phyloP scores from a whole-genome alignment of 1,284 basidiomycete species.

The Tilletiopsis washingtonensis region DNA sequence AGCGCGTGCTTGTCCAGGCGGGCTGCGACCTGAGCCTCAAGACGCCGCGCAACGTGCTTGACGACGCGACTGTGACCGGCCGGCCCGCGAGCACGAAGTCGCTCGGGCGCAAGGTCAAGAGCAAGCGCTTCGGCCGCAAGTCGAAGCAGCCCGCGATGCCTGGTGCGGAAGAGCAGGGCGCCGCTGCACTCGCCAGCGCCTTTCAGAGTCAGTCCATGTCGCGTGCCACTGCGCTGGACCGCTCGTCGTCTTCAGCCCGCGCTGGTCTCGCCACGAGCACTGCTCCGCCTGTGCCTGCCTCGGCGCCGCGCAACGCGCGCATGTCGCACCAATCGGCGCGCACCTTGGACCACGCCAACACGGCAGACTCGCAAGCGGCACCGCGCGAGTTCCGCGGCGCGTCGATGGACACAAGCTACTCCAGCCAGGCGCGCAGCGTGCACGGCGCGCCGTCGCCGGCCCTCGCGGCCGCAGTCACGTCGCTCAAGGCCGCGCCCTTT shows the following conservation, averaged over 20 bases:
- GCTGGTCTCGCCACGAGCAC: neutral
- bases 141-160: neutral
- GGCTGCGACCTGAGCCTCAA: slow-evolving; percentile 34
- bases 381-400: too few species aligned
- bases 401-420: too few species aligned
- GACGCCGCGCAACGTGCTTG: slow-evolving; percentile 16
- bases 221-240: too few species aligned
- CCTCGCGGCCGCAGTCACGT: too few species aligned
- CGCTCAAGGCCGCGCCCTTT: neutral
- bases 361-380: too few species aligned
- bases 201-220: neutral
- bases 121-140: neutral
- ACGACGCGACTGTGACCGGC: neutral
- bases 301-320: too few species aligned
- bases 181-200: neutral
- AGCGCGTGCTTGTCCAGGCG: slow-evolving; percentile 31
- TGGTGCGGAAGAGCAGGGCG: neutral
- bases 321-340: too few species aligned
- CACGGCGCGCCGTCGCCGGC: neutral
- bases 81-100: slow-evolving; percentile 6
- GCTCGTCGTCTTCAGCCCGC: too few species aligned
- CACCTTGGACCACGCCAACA: too few species aligned
- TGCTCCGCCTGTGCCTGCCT: neutral
- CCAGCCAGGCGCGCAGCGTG: too few species aligned
- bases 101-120: neutral